Base-by-base conservation (phyloP, 371 early-diverging fungal genomes). In the Actinomucor elegans region DNA sequence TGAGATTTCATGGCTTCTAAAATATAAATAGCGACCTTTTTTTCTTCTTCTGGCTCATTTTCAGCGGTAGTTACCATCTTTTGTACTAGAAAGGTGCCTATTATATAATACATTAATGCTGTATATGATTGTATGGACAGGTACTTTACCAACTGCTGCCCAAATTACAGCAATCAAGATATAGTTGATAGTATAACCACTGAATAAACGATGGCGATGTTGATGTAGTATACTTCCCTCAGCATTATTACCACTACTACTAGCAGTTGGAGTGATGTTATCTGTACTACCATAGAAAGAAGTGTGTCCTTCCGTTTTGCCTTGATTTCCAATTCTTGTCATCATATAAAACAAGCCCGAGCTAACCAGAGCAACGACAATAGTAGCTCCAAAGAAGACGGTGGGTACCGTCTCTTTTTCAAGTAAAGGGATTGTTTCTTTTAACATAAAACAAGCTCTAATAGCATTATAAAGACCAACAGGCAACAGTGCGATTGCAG, bases 381-480 rank as follows among this genome's bases (percentile, higher is more conserved):
- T 52, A 1, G 32, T 43, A 6, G 28, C 34, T 5, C 23, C 15
- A 27, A 52, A 52, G 35, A 52, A 52, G 4, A 42, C 18, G 1
- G n/a, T 11, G 35, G 52, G 52, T 11, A 20, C n/a, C 10, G 20
- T 21, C 11, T 33, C 4, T 0, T 18, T 34, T 18, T 52, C 44
- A 21, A 43, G 11, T n/a, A 43, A 27, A 17, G 52, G 34, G 15
- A 52, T 43, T 15, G 52, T 27, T 7, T 44, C 17, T 33, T 26
- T 17, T 26, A 52, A 6, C 3, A 42, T 26, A 4, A 52, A 41
- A 44, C 52, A 43, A 1, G 52, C 42, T 27, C 33, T 15, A 23
- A 52, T 35, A 31, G 44, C 44, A 15, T 52, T 52, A 12, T 43
- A 52, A 15, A 52, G 33, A 11, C 44, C 44, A 20, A 52, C 34